Evolutionary conservation across 2,329 filamentous ascomycete genomes (phyloP).

Genomic region (Phoma herbarum): DNA sequence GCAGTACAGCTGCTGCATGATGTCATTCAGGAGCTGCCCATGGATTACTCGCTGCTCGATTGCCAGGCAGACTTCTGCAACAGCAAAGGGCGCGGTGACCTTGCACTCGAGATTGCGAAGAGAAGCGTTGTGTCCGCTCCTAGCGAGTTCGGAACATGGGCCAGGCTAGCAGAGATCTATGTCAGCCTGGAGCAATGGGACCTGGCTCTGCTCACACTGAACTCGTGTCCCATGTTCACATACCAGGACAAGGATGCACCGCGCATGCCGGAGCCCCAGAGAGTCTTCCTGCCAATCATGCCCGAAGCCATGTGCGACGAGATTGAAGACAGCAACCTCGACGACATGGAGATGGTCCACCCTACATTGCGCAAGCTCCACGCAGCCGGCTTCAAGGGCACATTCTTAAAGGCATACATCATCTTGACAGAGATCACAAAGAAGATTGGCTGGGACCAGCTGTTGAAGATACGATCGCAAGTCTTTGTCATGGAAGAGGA

Average conservation of each 20-base stretch:
- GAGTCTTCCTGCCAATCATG: slow-evolving; percentile 85
- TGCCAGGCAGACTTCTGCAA: slow-evolving; percentile 92
- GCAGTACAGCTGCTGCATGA: slow-evolving; percentile 89
- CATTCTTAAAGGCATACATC: slow-evolving; percentile 92
- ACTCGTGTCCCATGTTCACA: slow-evolving; percentile 99
- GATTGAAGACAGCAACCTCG: slow-evolving; percentile 86
- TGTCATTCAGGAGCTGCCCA: slow-evolving; percentile 87
- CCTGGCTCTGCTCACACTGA: slow-evolving; percentile 90
- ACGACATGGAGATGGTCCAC: slow-evolving; percentile 85
- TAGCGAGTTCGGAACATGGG: slow-evolving; percentile 98
- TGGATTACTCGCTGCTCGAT: slow-evolving; percentile 97
- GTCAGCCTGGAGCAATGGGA: slow-evolving; percentile 96
- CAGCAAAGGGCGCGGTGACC: slow-evolving; percentile 83
- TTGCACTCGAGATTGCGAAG: slow-evolving; percentile 93
- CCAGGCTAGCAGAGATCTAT: slow-evolving; percentile 90
- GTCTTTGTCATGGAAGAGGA: slow-evolving; percentile 99
- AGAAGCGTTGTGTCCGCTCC: slow-evolving; percentile 93
- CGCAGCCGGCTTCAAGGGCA: slow-evolving; percentile 90
- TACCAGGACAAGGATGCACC: slow-evolving; percentile 98
- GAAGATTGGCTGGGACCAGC: slow-evolving; percentile 97
- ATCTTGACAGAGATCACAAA: slow-evolving; percentile 95
- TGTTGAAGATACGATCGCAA: slow-evolving; percentile 92
- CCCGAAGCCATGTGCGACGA: slow-evolving; percentile 92
- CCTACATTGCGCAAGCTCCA: slow-evolving; percentile 85
- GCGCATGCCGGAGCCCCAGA: slow-evolving; percentile 89